phyloP scores from a whole-genome alignment of 805 yeast species.

The Dipodascus geniculatus region DNA sequence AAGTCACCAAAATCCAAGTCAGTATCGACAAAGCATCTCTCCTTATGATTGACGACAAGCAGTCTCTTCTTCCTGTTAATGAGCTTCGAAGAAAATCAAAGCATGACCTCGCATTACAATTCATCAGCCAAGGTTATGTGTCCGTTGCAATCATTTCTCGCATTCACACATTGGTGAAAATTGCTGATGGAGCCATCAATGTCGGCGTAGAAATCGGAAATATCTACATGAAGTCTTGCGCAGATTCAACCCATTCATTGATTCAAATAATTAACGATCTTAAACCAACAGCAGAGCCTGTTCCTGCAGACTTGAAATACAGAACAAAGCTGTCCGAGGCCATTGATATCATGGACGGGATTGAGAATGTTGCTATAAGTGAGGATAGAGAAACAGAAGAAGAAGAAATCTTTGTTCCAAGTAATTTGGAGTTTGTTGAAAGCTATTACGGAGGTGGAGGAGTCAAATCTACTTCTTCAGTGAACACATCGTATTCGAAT shows the following conservation, averaged over 20 bases:
- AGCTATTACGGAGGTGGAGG: constrained; percentile 22
- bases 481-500: constrained; percentile 10
- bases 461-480: constrained; percentile 9
- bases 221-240: constrained; percentile 35
- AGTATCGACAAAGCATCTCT: constrained; percentile 40
- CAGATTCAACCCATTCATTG: constrained; percentile 73
- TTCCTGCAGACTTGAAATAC: constrained; percentile 46
- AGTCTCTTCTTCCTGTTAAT: constrained; percentile 9
- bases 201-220: constrained; percentile 11
- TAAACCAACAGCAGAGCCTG: constrained; percentile 51
- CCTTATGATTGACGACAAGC: constrained; percentile 53
- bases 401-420: constrained; percentile 13
- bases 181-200: constrained; percentile 22
- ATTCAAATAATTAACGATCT: constrained; percentile 58
- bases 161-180: constrained; percentile 24
- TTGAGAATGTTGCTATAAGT: constrained; percentile 30
- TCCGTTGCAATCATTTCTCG: constrained; percentile 33
- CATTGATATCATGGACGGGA: constrained; percentile 31
- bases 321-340: constrained; percentile 26
- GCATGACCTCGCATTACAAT: constrained; percentile 27
- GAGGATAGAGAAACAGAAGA: constrained; percentile 21
- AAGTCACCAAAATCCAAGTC: constrained; percentile 28
- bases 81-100: constrained; percentile 1
- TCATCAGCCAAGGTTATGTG: constrained; percentile 39
- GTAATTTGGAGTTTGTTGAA: constrained; percentile 21